Percentiles rank a stretch among this genome's conserved stretches.
phyloP scores from a whole-genome alignment of 192 early-diverging fungal species.

The Allomyces macrogynus region DNA sequence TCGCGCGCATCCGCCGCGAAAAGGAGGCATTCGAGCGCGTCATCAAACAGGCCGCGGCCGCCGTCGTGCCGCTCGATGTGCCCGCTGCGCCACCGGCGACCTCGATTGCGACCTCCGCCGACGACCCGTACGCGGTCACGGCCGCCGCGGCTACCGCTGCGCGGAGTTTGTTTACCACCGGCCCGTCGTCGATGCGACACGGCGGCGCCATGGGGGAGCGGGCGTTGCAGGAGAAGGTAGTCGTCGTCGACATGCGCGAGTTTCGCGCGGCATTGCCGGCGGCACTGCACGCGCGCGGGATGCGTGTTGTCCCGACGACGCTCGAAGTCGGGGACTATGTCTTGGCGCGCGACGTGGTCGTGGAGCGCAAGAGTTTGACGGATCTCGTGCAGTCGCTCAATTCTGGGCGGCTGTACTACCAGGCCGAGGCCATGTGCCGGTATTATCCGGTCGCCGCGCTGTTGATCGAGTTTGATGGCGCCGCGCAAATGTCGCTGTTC shows the following conservation, averaged over 20 bases:
- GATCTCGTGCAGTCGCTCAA: slow-evolving; percentile 71
- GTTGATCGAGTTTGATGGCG: slow-evolving; percentile 79
- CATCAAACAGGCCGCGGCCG: slow-evolving; percentile 29
- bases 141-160: slow-evolving; percentile 3
- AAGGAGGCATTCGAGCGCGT: slow-evolving; percentile 83
- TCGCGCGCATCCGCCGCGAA: slow-evolving; percentile 64
- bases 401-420: slow-evolving; percentile 70
- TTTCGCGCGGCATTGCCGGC: slow-evolving; percentile 79
- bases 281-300: slow-evolving; percentile 57
- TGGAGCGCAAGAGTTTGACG: slow-evolving; percentile 79
- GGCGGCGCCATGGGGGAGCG: background rate
- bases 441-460: slow-evolving; percentile 62
- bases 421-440: slow-evolving; percentile 68
- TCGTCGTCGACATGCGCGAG: slow-evolving; percentile 83
- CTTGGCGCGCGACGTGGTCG: slow-evolving; percentile 57
- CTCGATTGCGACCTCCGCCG: slow-evolving; percentile 34
- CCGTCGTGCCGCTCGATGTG: slow-evolving; percentile 14
- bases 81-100: slow-evolving; percentile 1
- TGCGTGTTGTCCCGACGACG: slow-evolving; percentile 60
- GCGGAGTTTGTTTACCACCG: background rate
- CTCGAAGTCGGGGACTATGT: slow-evolving; percentile 88
- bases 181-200: too few species aligned
- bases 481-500: slow-evolving; percentile 6
- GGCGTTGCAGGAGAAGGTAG: slow-evolving; percentile 2
- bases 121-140: slow-evolving; percentile 42